Base-by-base conservation (phyloP, 2,329 filamentous ascomycete genomes). In the Aspergillus luchuensis region DNA sequence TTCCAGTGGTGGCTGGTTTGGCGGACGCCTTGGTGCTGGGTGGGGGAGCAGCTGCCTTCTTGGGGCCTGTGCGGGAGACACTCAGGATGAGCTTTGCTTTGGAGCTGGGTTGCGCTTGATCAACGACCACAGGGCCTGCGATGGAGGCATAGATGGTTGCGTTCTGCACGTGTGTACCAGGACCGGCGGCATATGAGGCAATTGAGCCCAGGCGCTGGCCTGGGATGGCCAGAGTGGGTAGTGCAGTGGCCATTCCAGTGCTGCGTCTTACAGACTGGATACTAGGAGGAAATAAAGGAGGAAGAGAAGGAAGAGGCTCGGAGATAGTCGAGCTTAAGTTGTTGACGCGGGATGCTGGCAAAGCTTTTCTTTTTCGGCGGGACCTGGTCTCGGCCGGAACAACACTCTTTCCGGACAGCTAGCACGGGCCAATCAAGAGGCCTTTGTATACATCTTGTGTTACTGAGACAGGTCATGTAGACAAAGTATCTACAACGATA, bases 101-200 rank as follows among this genome's bases (percentile, higher is more conserved):
- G 23, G 69, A 57, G 51, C 68, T 69, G 59, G 73, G 61, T 51
- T 71, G 61, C 57, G 82, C 78, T 54, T 81, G 78, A 28, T 80
- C 79, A 61, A 89, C 78, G 60, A 82, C 77, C 64, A 94, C 85
- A 43, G 85, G 84, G 51, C 93, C 94, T 53, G 92, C 85, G 63
- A 97, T 87, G 19, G 93, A 97, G 61, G 93, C 89, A 75, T 90
- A 90, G 67, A 97, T 85, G 60, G 88, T 85, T 64, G 86, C 83
- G 65, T 89, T 83, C 78, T 91, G 85, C 66, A 96, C 82, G 76
- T 98, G 92, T 0, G 92, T 97, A 66, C 94, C 95, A 10, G 91
- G 82, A 13, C 94, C 94, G 28, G 92, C 85, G 43, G 84, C 78
- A 77, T 89, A 93, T 66, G 87, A 85, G 58, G 84, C 81, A 17